Base-by-base conservation (phyloP, 2,329 filamentous ascomycete genomes). In the Alternaria arbusti region DNA sequence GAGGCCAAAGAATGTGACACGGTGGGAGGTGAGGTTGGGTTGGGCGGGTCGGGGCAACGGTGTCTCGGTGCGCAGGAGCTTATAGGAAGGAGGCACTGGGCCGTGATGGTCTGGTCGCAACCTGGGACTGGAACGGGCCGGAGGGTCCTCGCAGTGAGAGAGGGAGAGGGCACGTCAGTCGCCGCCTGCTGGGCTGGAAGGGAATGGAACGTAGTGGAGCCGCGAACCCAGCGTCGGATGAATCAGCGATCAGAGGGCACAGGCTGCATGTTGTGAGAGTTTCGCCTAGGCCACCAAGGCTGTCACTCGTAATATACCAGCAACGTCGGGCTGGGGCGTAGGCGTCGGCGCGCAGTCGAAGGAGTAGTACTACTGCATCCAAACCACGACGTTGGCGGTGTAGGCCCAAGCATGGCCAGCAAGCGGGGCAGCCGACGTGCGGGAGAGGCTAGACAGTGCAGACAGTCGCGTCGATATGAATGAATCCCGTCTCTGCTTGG, bases 1-100 rank as follows among this genome's bases (percentile, higher is more conserved):
- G 59, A 59, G 73, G 74, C 58, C 66, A 76, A 73, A 74, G 72
- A 64, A 63, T 32, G 78, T 79, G 61, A 59, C 61, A 63, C 61
- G 57, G 30, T 23, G 20, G 40, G 59, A 23, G 54, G 59, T 44
- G 59, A 50, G 30, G 28, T 49, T 51, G 46, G 36, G 36, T 17
- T 57, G 50, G 63, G 71, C 60, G 65, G 70, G 61, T 54, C 36
- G 64, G 61, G 59, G 55, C 15, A 60, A 43, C 63, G 46, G 67
- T 68, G 66, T 63, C 65, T 64, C 65, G 59, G 70, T 64, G 70
- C 62, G 32, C 46, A 20, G 63, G 56, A 59, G 66, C 59, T 67
- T 68, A 64, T 63, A 66, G 65, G 65, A 60, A 66, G 49, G 50
- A 63, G 56, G 64, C 63, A 67, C 65, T 66, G 67, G 40, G 63